phyloP scores from a whole-genome alignment of 192 early-diverging fungal genomes.

The Coemansia sp. region DNA sequence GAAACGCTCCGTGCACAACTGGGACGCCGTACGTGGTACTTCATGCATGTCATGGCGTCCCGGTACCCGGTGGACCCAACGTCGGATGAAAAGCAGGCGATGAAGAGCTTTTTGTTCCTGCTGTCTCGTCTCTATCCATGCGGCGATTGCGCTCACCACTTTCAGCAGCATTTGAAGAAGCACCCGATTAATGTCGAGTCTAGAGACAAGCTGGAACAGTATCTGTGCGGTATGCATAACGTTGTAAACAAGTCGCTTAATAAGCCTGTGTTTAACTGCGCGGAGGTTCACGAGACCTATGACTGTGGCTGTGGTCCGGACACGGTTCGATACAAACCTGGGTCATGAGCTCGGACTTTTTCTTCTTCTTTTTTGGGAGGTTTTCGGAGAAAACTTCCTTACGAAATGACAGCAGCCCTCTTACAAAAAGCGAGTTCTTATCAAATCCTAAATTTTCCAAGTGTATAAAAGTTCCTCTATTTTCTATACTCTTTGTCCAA shows the following conservation, averaged over 20 bases:
- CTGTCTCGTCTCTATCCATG: slow-evolving; percentile 91
- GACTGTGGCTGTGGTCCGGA: slow-evolving; percentile 80
- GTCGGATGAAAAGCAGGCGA: slow-evolving; percentile 67
- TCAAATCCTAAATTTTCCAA: too few species aligned
- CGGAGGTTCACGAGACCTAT: slow-evolving; percentile 69
- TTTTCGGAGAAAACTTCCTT: too few species aligned
- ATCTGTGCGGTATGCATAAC: slow-evolving; percentile 89
- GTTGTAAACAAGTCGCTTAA: slow-evolving; percentile 82
- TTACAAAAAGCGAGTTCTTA: too few species aligned
- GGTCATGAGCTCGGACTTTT: not conserved
- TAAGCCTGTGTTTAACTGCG: slow-evolving; percentile 83
- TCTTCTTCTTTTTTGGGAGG: slow-evolving; percentile 8
- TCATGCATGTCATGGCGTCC: slow-evolving; percentile 90
- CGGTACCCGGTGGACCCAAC: slow-evolving; percentile 82
- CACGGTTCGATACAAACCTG: slow-evolving; percentile 40
- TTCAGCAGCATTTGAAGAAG: slow-evolving; percentile 70
- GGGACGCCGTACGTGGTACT: slow-evolving; percentile 85
- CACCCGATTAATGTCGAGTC: slow-evolving; percentile 79
- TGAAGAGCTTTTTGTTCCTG: slow-evolving; percentile 77
- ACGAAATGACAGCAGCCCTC: too few species aligned
- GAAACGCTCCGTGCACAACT: slow-evolving; percentile 77
- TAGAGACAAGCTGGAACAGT: slow-evolving; percentile 71
- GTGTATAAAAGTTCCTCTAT: too few species aligned
- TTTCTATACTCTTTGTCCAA: too few species aligned
- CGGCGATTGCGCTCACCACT: slow-evolving; percentile 93